A percentile compares a stretch with the other conserved stretches of the same genome.
Evolutionary conservation across 2,329 filamentous ascomycete genomes (phyloP).

Genomic region (Fusarium devonianum): DNA sequence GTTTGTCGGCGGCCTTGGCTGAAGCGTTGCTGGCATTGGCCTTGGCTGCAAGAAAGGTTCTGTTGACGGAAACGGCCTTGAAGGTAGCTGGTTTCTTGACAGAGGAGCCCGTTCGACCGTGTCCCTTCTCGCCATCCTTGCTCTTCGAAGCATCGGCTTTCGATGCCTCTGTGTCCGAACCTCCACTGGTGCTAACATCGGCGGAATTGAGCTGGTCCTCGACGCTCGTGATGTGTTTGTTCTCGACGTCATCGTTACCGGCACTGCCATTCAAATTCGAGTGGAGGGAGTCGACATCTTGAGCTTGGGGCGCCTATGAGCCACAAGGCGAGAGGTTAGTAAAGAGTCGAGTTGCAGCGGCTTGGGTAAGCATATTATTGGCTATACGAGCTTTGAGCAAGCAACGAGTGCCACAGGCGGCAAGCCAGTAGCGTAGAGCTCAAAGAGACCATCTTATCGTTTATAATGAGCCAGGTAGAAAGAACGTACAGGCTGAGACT

Average conservation of each 20-base stretch:
- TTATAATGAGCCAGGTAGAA: not conserved
- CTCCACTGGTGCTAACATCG: conserved; percentile 74
- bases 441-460: not conserved
- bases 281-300: conserved; percentile 56
- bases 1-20: conserved; percentile 61
- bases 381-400: not conserved
- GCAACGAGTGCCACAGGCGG: not conserved
- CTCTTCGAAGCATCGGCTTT: conserved; percentile 62
- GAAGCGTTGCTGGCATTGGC: conserved; percentile 53
- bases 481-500: conserved; percentile 55
- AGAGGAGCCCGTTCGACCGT: conserved; percentile 64
- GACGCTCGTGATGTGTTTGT: conserved; percentile 64
- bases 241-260: conserved; percentile 59
- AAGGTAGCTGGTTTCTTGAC: conserved; percentile 80
- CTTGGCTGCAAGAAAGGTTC: conserved; percentile 82
- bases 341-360: conserved; percentile 8
- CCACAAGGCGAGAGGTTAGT: conserved; percentile 24
- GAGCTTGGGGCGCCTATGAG: conserved; percentile 48
- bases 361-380: not conserved
- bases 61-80: conserved; percentile 86
- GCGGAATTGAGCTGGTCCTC: conserved; percentile 68
- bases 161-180: conserved; percentile 78
- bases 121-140: conserved; percentile 64
- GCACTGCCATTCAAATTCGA: conserved; percentile 59
- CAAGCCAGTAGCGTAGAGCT: not conserved